Evolutionary conservation across 257 asterid species (phyloP).

Genomic region (Ehretia macrophylla): DNA sequence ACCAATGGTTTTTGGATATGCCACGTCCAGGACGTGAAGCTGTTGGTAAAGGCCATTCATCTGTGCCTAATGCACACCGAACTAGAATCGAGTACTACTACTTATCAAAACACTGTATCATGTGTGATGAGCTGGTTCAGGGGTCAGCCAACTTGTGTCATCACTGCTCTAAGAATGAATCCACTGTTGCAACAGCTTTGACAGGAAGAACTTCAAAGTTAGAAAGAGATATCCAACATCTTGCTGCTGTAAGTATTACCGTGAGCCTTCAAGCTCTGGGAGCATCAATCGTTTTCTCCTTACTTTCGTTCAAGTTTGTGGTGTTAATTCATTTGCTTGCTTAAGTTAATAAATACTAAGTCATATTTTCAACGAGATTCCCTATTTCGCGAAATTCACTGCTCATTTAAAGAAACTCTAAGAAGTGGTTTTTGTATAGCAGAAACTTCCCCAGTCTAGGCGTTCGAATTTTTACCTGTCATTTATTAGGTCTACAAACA

Average conservation of each 20-base stretch:
- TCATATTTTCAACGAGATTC: no score
- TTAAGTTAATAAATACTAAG: no score
- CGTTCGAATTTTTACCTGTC: no score
- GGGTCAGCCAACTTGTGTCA: constrained; percentile 56
- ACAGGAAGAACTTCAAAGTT: constrained; percentile 72
- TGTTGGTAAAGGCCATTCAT: constrained; percentile 43
- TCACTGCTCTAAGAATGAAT: constrained; percentile 59
- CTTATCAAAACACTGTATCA: constrained; percentile 64
- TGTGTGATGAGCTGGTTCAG: constrained; percentile 79
- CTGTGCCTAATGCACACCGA: constrained; percentile 44
- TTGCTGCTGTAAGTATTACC: constrained; percentile 72
- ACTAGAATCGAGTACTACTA: constrained; percentile 81
- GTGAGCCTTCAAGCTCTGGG: no score
- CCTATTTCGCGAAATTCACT: no score
- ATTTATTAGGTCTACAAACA: no score
- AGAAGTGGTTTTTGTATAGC: no score
- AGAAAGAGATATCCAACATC: constrained; percentile 79
- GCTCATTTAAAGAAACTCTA: no score
- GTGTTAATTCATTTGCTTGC: neutral
- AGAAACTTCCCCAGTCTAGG: no score
- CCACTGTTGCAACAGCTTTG: constrained; percentile 56
- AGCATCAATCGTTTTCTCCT: neutral
- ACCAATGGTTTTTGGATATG: constrained; percentile 80
- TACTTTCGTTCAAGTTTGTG: no score
- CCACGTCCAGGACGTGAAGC: constrained; percentile 76